Evolutionary conservation across 768 basidiomycete genomes (phyloP), one percentile per base, ranked within the genome.

Genomic region (Galerina marginata): DNA sequence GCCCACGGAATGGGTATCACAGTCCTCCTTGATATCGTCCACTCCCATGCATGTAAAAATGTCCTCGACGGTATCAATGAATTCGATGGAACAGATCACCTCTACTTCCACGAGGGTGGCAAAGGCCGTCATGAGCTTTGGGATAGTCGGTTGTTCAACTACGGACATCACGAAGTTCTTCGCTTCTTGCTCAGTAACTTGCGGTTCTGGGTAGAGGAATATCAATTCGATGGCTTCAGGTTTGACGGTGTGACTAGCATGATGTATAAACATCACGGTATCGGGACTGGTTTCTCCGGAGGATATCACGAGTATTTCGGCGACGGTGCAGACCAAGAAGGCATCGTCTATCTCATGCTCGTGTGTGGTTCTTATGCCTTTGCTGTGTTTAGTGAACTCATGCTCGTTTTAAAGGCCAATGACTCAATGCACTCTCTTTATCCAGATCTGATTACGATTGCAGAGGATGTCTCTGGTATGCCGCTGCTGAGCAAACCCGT

Each of bases 221-320:
- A 92, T 76, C 85, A 85, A 66, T 98, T 99, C 72, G 97, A 99
- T 68, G 97, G 97, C 10, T 99, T 98, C 86, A 81, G 97, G 44
- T 99, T 99, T 71, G 97, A 99, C 66, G 97, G 97, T 26, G 97
- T 99, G 49, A 99, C 97, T 3, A 96, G 94, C 71, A 99, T 99
- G 96, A 96, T 99, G 94, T 99, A 98, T 77, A 78, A 86, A 53
- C 97, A 99, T 71, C 97, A 99, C 74, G 97, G 97, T 9, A 99
- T 99, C 67, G 96, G 96, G 14, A 86, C 95, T 7, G 97, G 96
- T 15, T 99, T 99, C 78, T 96, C 95, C 43, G 96, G 96, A 26
- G 96, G 93, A 11, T 99, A 99, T 75, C 93, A 97, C 70, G 97
- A 99, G 75, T 99, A 99, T 77, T 99, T 98, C 74, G 96, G 96